Conservation (phyloP, 768 basidiomycete species). For the Amanita muscaria region DNA sequence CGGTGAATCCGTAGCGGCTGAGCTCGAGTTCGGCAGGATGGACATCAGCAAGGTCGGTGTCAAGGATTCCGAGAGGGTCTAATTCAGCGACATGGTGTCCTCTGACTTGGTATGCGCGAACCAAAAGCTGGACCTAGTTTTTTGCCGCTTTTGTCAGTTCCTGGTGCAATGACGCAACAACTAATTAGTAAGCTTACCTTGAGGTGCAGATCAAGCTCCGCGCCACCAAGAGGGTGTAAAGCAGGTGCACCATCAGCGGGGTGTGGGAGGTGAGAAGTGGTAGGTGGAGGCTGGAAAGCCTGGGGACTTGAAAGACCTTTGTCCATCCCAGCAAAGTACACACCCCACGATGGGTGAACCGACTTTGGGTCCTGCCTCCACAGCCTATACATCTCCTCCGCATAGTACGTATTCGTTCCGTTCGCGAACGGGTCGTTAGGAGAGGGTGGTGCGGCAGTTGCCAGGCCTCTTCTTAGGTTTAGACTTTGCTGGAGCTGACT, state of each 20-base stretch:
- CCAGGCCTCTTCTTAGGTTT: slow-evolving; percentile 27
- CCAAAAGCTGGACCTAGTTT: slow-evolving; percentile 86
- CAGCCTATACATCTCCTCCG: slow-evolving; percentile 92
- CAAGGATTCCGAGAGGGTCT: slow-evolving; percentile 90
- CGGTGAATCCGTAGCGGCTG: slow-evolving; percentile 91
- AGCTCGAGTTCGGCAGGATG: slow-evolving; percentile 87
- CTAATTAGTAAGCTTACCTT: slow-evolving; percentile 59
- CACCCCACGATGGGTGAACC: slow-evolving; percentile 91
- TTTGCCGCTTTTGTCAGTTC: background rate
- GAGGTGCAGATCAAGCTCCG: slow-evolving; percentile 85
- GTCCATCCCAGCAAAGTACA: slow-evolving; percentile 91
- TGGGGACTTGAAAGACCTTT: slow-evolving; percentile 70
- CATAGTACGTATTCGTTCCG: slow-evolving; percentile 92
- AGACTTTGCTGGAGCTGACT: no score
- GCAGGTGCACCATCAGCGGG: slow-evolving; percentile 78
- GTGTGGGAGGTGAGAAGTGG: slow-evolving; percentile 42
- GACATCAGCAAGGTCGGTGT: slow-evolving; percentile 73
- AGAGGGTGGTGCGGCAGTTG: slow-evolving; percentile 50
- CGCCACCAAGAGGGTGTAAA: slow-evolving; percentile 57
- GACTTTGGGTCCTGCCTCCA: slow-evolving; percentile 86
- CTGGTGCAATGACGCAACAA: background rate
- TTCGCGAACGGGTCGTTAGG: slow-evolving; percentile 85
- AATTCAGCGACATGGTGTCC: slow-evolving; percentile 95
- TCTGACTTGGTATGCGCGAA: slow-evolving; percentile 97
- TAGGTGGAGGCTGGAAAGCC: slow-evolving; percentile 83